phyloP scores from a whole-genome alignment of 805 yeast genomes.

The Lachancea meyersii region DNA sequence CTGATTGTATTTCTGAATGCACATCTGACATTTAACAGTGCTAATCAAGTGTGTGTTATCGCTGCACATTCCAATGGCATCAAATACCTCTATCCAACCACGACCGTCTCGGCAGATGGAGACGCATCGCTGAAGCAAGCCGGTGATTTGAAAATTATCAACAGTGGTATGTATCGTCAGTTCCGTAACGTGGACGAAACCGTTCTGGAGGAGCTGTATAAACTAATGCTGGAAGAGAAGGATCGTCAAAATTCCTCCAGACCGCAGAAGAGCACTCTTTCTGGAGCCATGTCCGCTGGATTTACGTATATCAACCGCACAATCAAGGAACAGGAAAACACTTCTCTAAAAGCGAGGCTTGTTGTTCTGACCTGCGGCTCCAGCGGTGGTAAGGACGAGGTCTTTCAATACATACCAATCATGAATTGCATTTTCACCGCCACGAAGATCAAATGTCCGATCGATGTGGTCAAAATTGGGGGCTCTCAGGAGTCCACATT shows the following conservation, averaged over 20 bases:
- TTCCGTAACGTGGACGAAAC: conserved; percentile 74
- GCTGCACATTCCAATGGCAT: conserved; percentile 71
- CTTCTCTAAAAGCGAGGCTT: conserved; percentile 54
- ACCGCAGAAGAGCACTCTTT: conserved; percentile 44
- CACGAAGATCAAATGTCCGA: conserved; percentile 81
- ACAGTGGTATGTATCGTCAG: conserved; percentile 74
- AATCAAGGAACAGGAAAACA: conserved; percentile 41
- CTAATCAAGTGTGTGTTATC: conserved; percentile 77
- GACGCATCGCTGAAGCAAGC: conserved; percentile 14
- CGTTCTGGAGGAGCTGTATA: conserved; percentile 53
- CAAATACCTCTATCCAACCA: conserved; percentile 58
- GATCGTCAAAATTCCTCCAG: conserved; percentile 21
- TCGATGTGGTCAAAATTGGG: conserved; percentile 79
- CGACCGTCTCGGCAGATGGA: conserved; percentile 3
- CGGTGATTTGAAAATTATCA: conserved; percentile 33
- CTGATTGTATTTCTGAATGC: conserved; percentile 76
- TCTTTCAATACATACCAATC: conserved; percentile 79
- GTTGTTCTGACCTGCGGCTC: conserved; percentile 42
- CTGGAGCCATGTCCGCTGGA: conserved; percentile 80
- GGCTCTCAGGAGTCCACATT: conserved; percentile 57
- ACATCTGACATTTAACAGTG: conserved; percentile 76
- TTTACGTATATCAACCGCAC: conserved; percentile 71
- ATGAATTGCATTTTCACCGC: conserved; percentile 97
- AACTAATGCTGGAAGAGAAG: conserved; percentile 36
- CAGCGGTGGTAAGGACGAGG: conserved; percentile 65